These are phyloP conservation scores for Daedalea quercina DNA, from an alignment of 768 basidiomycete genomes.

Conservation along the genomic window DNA sequence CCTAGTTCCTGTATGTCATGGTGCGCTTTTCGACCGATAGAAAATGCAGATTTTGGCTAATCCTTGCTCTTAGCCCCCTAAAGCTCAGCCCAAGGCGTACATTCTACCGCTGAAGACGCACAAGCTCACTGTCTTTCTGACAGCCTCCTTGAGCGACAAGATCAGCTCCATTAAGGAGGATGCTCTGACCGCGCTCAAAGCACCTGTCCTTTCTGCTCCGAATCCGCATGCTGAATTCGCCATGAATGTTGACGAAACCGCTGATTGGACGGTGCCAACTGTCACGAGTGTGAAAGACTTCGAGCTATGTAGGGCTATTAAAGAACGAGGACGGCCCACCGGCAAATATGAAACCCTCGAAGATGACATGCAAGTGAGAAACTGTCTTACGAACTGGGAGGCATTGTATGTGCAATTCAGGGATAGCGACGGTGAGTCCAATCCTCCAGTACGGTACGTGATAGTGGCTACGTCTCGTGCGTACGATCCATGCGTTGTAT, in stretches of 20 bases:
- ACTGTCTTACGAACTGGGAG: conserved; percentile 58
- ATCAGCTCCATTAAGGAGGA: conserved; percentile 58
- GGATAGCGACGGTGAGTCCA: conserved; percentile 50
- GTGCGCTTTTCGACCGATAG: too few relatives aligned
- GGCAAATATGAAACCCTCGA: conserved; percentile 50
- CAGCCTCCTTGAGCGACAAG: conserved; percentile 45
- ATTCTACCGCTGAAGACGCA: conserved; percentile 70
- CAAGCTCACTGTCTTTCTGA: conserved; percentile 59
- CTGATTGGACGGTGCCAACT: conserved; percentile 29
- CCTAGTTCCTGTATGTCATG: too few relatives aligned
- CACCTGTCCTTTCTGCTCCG: conserved; percentile 33
- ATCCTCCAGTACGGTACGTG: neutral
- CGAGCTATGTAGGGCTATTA: conserved; percentile 52
- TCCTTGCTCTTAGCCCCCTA: neutral
- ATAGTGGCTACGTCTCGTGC: neutral
- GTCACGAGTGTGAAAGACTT: conserved; percentile 42
- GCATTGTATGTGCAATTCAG: conserved; percentile 61
- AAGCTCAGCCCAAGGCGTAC: conserved; percentile 50
- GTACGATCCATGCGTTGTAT: neutral
- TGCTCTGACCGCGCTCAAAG: conserved; percentile 51
- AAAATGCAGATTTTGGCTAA: too few relatives aligned
- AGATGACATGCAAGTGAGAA: conserved; percentile 38
- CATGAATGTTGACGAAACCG: conserved; percentile 13
- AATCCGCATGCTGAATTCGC: conserved; percentile 7
- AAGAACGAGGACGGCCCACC: conserved; percentile 42